Base-by-base conservation (phyloP, 768 basidiomycete genomes). In the Myochromella boudieri region DNA sequence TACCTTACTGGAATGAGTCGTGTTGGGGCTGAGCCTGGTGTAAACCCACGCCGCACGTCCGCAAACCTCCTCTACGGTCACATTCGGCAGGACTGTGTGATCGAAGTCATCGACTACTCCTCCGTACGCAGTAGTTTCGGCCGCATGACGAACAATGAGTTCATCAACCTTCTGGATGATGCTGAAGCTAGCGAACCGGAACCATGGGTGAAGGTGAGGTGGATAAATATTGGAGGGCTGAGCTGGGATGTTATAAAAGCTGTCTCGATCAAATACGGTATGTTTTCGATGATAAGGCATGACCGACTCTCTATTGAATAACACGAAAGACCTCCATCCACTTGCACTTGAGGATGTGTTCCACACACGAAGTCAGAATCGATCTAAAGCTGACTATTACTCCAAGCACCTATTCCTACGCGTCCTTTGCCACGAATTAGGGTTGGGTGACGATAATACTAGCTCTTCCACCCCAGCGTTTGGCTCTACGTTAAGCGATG, bases 221-320 rank as follows among this genome's bases (percentile, higher is more conserved):
- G 85, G 85, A 86, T 87, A 42, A 84, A 85, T 53, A 74, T 87
- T 51, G 80, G 77, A 18, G 87, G 86, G 4, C 56, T 78, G 51
- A 76, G 78, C 52, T 88, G 85, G 84, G 85, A 87, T 56, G 83
- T 88, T 28, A 74, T 89, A 55, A 84, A 82, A 55, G 78, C 80
- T 0, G 62, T 87, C 25, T 81, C 82, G 15, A 61, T 87, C 46
- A 78, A 77, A 62, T 86, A 84, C 56, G 73, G 85, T 84, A 48
- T 37, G 76, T 62, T n/a, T n/a, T n/a, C n/a, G n/a, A 11, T 31
- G 3, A 11, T 33, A 29, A 21, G 12, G 46, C 34, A 42, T 7
- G 10, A 32, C n/a, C 17, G 44, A 17, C n/a, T 32, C 15, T 8
- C 12, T 2, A 15, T 3, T 22, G 14, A 34, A 43, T 32, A 17